phyloP scores from a whole-genome alignment of 1,139 yeast species.

The Geotrichum klebahnii region DNA sequence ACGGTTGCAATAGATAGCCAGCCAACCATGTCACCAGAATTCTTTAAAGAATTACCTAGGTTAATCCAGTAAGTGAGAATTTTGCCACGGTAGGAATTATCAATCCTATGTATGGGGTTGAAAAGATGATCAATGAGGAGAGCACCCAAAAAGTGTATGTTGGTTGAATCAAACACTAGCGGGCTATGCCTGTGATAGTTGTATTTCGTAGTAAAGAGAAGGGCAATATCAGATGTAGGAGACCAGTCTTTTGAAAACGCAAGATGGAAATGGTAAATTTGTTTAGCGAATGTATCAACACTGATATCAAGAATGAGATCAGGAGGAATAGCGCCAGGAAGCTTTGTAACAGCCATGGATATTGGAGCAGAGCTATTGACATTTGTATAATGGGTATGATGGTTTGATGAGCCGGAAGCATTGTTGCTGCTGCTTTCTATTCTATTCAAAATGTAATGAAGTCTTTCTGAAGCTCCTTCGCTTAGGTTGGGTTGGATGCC shows the following conservation, averaged over 20 bases:
- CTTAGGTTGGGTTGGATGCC: slow-evolving; percentile 28
- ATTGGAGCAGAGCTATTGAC: slow-evolving; percentile 9
- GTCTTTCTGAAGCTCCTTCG: slow-evolving; percentile 29
- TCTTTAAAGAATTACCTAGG: slow-evolving; percentile 72
- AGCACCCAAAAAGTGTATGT: slow-evolving; percentile 74
- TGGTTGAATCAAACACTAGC: slow-evolving; percentile 63
- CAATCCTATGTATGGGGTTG: slow-evolving; percentile 26
- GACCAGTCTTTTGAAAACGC: slow-evolving; percentile 56
- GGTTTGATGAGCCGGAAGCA: slow-evolving; percentile 15
- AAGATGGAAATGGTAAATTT: slow-evolving; percentile 40
- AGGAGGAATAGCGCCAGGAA: slow-evolving; percentile 32
- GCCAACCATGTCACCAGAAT: slow-evolving; percentile 86
- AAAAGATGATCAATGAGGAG: slow-evolving; percentile 69
- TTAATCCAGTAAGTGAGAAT: slow-evolving; percentile 80
- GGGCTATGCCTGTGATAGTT: slow-evolving; percentile 51
- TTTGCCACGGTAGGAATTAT: slow-evolving; percentile 52
- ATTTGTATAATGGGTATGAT: slow-evolving; percentile 4
- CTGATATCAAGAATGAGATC: slow-evolving; percentile 37
- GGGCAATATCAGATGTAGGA: slow-evolving; percentile 60
- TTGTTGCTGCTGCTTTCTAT: slow-evolving; percentile 23
- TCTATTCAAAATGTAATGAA: slow-evolving; percentile 29
- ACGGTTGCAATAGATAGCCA: slow-evolving; percentile 90
- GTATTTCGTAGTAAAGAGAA: slow-evolving; percentile 47
- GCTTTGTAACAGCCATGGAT: slow-evolving; percentile 18
- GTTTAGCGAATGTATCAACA: slow-evolving; percentile 37